Base-by-base conservation (phyloP, 2,329 filamentous ascomycete species). In the Ophiocordyceps camponoti-saundersi region DNA sequence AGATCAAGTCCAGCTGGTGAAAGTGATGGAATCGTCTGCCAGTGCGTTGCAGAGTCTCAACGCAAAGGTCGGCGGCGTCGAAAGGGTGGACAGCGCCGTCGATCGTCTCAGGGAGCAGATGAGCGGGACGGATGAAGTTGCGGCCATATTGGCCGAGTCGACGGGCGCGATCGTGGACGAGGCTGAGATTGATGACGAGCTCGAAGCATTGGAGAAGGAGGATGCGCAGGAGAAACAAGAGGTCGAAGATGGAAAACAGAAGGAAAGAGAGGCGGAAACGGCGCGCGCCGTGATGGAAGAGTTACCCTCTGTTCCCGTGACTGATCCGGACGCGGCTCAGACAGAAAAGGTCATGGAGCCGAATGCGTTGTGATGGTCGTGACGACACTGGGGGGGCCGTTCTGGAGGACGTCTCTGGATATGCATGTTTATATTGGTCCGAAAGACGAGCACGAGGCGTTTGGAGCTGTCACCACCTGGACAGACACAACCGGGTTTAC, bases 111-210 rank as follows among this genome's bases (percentile, higher is more conserved):
- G 83, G 46, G 82, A 89, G 54, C 80, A 93, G 65, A 92, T 92
- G 77, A 73, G 68, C 46, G 79, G 82, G 55, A 79, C 82, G 22
- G 88, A 95, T 58, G 90, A 96, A 65, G 76, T 96, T 21, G 78
- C 79, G 26, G 77, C 73, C 47, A 80, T 90, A 40, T 73, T 96
- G 51, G 79, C 80, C 46, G 86, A 92, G 53, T 55, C 58, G 6
- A 70, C 66, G 13, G 67, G 65, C 15, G 59, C 55, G 40, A 62
- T 61, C 1, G 69, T 94, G 30, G 86, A 95, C 60, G 89, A 95
- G 57, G 72, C 59, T 20, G 89, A 93, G 60, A 77, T 96, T 47
- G 88, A 95, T 54, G 84, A 90, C 50, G 90, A 95, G 66, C 72
- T 96, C 44, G 82, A 84, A 53, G 80, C 72, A 3, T 67, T 98